Conservation (phyloP, 2,329 filamentous ascomycete genomes). For the Clonostachys byssicola region DNA sequence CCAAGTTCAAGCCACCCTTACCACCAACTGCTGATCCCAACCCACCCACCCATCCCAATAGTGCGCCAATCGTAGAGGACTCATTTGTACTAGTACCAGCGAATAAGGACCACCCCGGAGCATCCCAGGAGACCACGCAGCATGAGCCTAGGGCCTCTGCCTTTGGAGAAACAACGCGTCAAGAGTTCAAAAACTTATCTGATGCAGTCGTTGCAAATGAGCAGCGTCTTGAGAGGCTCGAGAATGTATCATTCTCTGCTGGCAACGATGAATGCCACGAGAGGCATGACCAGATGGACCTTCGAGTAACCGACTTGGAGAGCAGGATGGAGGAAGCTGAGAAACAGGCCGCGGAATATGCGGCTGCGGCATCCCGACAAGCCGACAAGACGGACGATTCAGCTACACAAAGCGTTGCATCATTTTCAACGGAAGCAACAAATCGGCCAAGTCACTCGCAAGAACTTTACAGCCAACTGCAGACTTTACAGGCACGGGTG, state of each 20-base stretch:
- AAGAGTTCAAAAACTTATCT: slow-evolving; percentile 38
- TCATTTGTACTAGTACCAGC: slow-evolving; percentile 15
- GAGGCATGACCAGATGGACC: slow-evolving; percentile 61
- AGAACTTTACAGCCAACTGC: slow-evolving; percentile 45
- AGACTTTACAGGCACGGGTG: slow-evolving; percentile 44
- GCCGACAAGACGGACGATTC: slow-evolving; percentile 33
- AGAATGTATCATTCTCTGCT: slow-evolving; percentile 65
- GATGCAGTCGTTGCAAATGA: slow-evolving; percentile 57
- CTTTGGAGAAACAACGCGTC: slow-evolving; percentile 17
- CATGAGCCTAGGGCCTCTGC: slow-evolving; percentile 14
- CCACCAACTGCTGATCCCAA: no score
- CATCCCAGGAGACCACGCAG: slow-evolving; percentile 12
- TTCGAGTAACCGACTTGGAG: slow-evolving; percentile 67
- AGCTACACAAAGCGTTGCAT: slow-evolving; percentile 38
- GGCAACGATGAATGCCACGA: slow-evolving; percentile 68
- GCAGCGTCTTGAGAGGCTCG: slow-evolving; percentile 62
- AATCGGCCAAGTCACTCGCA: slow-evolving; percentile 31
- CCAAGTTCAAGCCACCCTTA: no score
- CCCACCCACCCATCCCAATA: not conserved
- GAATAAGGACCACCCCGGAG: not conserved
- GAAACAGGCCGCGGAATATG: slow-evolving; percentile 43
- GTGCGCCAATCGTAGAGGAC: slow-evolving; percentile 7
- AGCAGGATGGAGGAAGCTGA: slow-evolving; percentile 57
- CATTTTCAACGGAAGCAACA: slow-evolving; percentile 36
- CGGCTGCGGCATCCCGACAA: slow-evolving; percentile 31